Base-by-base conservation (phyloP, 2,329 filamentous ascomycete genomes). In the Cladosporium sp. region DNA sequence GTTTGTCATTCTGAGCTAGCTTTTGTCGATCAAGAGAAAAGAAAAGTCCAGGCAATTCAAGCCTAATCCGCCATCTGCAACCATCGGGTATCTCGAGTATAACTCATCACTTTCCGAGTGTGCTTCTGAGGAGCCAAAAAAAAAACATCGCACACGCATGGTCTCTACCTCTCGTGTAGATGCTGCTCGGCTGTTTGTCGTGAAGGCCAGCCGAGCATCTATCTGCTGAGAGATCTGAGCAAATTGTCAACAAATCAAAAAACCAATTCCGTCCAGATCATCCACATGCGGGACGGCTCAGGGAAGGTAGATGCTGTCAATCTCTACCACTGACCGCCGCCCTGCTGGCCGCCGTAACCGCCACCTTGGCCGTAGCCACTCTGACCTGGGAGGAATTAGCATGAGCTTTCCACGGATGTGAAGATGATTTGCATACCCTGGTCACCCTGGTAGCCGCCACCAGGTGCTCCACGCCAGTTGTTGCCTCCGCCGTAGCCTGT, bases 281-380 rank as follows among this genome's bases (percentile, higher is more conserved):
- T 52, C n/a, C 40, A 31, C 31, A 21, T 26, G 59, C 3, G n/a
- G 33, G 33, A 18, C 29, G 35, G 37, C 18, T 7, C 37, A 12
- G 50, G 8, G 18, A 16, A 21, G 49, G 61, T 46, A 37, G 37
- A 52, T 44, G 16, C 50, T 55, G 62, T 59, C 7, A 28, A 28
- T 65, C 44, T 53, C 44, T 65, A 65, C 57, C 58, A 56, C 53
- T 69, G 66, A 50, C 70, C 69, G 44, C 69, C 70, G 58, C 72
- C 67, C 62, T 68, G 71, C 61, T 71, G 73, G 31, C 67, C 66
- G 26, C 67, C 69, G 65, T 72, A 73, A 44, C 73, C 73, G 26
- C 72, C 72, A 56, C 71, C 69, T 67, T 73, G 71, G 64, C 72
- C 70, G 67, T 71, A 73, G 49, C 72, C 71, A 55, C 69, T 72